Evolutionary conservation across 345 rosid genomes (phyloP).

Genomic region (Physaria fendleri): DNA sequence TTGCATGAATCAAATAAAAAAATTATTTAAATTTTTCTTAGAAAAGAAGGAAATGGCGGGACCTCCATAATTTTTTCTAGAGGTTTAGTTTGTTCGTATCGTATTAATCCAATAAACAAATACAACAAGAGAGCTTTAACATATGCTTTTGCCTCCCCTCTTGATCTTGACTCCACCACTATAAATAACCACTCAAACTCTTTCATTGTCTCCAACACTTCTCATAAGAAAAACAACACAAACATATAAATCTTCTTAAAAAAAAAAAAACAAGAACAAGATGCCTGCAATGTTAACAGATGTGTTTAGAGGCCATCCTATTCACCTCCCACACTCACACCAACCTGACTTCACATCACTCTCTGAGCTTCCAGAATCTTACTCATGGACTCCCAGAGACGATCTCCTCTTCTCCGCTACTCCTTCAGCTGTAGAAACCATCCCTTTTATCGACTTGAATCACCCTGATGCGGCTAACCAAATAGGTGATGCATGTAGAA

Average conservation of each 20-base stretch:
- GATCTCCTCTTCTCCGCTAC: constrained; percentile 16
- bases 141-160: constrained; percentile 22
- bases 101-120: constrained; percentile 25
- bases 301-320: constrained; percentile 46
- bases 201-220: constrained; percentile 4
- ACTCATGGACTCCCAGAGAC: constrained; percentile 38
- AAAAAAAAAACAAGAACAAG: not conserved
- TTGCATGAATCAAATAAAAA: constrained; percentile 6
- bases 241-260: not conserved
- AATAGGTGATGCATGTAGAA: constrained; percentile 50
- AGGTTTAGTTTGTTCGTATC: constrained; percentile 31
- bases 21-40: not conserved
- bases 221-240: not conserved
- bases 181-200: constrained; percentile 25
- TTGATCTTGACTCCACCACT: constrained; percentile 20
- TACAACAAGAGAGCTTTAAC: not conserved
- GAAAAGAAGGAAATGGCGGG: constrained; percentile 31
- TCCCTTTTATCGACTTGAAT: constrained; percentile 54
- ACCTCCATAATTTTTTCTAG: constrained; percentile 32
- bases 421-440: constrained; percentile 13
- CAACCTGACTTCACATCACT: constrained; percentile 55
- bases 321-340: constrained; percentile 38
- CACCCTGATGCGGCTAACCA: constrained; percentile 36
- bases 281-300: constrained; percentile 42
- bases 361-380: constrained; percentile 46